Evolutionary conservation across 2,329 filamentous ascomycete genomes (phyloP).

Genomic region (Thelonectria olida): DNA sequence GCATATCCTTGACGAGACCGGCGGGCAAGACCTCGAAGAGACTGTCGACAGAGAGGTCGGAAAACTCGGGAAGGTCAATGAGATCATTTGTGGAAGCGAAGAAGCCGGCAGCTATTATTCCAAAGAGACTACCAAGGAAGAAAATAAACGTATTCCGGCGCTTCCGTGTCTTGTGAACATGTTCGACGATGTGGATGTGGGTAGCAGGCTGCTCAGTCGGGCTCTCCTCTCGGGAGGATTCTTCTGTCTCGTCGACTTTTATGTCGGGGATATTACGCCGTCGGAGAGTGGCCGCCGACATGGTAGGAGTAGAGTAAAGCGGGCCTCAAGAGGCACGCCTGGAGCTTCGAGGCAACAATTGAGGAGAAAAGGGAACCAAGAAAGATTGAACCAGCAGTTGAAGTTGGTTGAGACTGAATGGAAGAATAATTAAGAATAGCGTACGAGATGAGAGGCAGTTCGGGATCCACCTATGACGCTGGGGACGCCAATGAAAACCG

Average conservation of each 20-base stretch:
- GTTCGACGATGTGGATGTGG: slow-evolving; percentile 56
- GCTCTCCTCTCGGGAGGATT: slow-evolving; percentile 40
- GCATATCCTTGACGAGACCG: slow-evolving; percentile 84
- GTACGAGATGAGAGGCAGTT: slow-evolving; percentile 2
- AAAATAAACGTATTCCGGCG: slow-evolving; percentile 86
- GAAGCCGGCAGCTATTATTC: slow-evolving; percentile 86
- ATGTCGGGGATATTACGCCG: slow-evolving; percentile 42
- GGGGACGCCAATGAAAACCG: slow-evolving; percentile 26
- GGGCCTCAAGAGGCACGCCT: slow-evolving; percentile 31
- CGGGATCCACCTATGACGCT: slow-evolving; percentile 37
- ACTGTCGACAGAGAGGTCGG: slow-evolving; percentile 83
- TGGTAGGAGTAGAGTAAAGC: slow-evolving; percentile 26
- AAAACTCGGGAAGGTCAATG: slow-evolving; percentile 77
- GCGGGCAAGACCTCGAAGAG: slow-evolving; percentile 89
- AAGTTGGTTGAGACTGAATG: not conserved
- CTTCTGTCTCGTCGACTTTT: slow-evolving; percentile 31
- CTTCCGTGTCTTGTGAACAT: slow-evolving; percentile 67
- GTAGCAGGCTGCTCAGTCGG: slow-evolving; percentile 37
- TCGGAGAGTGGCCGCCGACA: slow-evolving; percentile 47
- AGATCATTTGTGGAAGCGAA: slow-evolving; percentile 91
- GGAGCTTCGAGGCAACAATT: slow-evolving; percentile 15
- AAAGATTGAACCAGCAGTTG: slow-evolving; percentile 7
- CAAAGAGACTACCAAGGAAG: slow-evolving; percentile 86
- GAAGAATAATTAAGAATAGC: not conserved
- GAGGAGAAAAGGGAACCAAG: slow-evolving; percentile 4